These are phyloP conservation scores for Quercus wislizeni DNA, from an alignment of 306 rosid species.

Conservation along the genomic window DNA sequence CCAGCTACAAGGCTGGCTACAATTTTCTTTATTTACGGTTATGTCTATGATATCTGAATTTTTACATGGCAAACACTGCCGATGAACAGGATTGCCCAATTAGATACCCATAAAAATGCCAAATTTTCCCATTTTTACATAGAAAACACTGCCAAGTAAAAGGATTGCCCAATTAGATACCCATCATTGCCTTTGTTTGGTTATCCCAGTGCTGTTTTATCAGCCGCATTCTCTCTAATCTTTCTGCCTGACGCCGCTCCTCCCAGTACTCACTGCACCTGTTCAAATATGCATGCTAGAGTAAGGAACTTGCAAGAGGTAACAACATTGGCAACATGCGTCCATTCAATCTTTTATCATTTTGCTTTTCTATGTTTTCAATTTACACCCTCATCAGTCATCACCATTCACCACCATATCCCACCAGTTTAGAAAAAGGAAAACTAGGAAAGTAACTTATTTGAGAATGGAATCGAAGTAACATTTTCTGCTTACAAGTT, in stretches of 20 bases:
- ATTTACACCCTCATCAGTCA: too few species aligned
- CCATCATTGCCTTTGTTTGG: slow-evolving; percentile 58
- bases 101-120: too few species aligned
- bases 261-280: slow-evolving; percentile 83
- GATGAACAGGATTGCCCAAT: too few species aligned
- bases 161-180: slow-evolving; percentile 20
- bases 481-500: too few species aligned
- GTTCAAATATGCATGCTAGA: slow-evolving; percentile 4
- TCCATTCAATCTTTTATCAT: background rate
- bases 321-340: background rate
- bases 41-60: background rate
- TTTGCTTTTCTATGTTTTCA: background rate
- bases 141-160: too few species aligned
- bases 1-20: background rate
- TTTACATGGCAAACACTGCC: slow-evolving; percentile 12
- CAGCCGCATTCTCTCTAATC: slow-evolving; percentile 72
- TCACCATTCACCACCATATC: too few species aligned
- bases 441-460: background rate
- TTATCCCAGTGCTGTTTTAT: slow-evolving; percentile 81
- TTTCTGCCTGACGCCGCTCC: slow-evolving; percentile 58
- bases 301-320: background rate
- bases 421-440: background rate
- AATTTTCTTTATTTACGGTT: too few species aligned
- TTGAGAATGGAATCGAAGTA: background rate
- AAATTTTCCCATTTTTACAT: too few species aligned